Percentiles rank a stretch among this genome's conserved stretches.
These are phyloP conservation scores for Epichloe uncinata DNA, from an alignment of 2,329 filamentous ascomycete species.

Conservation along the genomic window DNA sequence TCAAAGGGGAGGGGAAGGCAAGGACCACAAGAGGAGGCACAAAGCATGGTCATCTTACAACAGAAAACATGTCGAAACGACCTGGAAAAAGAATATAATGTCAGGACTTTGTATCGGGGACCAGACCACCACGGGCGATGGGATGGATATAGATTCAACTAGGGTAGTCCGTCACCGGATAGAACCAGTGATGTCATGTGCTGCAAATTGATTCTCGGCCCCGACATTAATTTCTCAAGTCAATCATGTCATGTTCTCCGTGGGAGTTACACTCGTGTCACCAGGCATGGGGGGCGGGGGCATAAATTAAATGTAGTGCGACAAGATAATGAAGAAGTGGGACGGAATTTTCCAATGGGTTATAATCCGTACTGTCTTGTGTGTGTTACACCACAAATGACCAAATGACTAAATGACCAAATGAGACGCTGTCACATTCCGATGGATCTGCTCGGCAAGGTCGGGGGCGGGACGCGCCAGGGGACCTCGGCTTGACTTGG, in stretches of 20 bases:
- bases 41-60: conserved; percentile 6
- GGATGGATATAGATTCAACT: conserved; percentile 27
- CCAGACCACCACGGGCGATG: conserved; percentile 9
- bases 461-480: no score
- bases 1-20: background rate
- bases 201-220: conserved; percentile 2
- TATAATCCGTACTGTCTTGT: no score
- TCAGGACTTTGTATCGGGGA: conserved; percentile 8
- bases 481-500: no score
- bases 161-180: conserved; percentile 30
- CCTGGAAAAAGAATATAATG: conserved; percentile 14
- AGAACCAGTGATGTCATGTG: conserved; percentile 7
- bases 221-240: background rate
- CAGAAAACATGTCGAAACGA: conserved; percentile 6
- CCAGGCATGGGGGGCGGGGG: background rate
- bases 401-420: no score
- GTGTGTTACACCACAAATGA: no score
- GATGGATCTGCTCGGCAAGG: no score
- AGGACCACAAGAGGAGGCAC: conserved; percentile 8
- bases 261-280: background rate
- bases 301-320: no score
- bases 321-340: no score
- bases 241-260: background rate
- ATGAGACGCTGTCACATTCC: no score
- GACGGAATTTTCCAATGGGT: no score